phyloP scores from a whole-genome alignment of 306 rosid species.

The Alnus glutinosa region DNA sequence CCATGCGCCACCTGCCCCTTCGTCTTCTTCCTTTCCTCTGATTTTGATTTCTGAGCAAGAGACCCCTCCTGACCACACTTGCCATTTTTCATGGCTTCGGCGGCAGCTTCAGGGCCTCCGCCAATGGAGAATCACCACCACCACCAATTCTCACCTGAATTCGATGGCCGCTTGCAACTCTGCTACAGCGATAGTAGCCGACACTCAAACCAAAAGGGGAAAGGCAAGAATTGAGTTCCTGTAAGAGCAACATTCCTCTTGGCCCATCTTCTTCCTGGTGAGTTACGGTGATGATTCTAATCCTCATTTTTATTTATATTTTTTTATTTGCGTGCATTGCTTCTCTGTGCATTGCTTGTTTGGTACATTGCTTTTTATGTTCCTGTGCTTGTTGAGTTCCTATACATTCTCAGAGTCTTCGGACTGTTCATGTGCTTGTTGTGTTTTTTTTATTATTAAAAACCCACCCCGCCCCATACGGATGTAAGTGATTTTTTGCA shows the following conservation, averaged over 20 bases:
- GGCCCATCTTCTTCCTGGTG: constrained; percentile 51
- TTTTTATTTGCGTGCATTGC: not conserved
- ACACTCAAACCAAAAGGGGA: constrained; percentile 76
- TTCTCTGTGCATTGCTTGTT: constrained; percentile 13
- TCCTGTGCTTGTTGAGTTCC: no score
- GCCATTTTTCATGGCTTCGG: constrained; percentile 58
- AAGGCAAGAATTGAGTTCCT: constrained; percentile 62
- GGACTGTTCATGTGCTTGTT: no score
- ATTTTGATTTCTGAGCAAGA: no score
- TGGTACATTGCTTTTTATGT: not conserved
- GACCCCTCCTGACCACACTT: constrained; percentile 39
- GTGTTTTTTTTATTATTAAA: no score
- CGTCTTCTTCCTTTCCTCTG: no score
- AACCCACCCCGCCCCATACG: no score
- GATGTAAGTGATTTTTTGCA: no score
- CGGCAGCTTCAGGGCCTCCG: constrained; percentile 39
- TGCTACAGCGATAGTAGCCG: constrained; percentile 65
- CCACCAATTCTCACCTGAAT: constrained; percentile 64
- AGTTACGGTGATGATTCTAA: not conserved
- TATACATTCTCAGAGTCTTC: no score
- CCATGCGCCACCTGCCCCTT: no score
- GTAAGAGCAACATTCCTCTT: constrained; percentile 16
- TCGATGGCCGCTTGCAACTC: constrained; percentile 71
- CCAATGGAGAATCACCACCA: constrained; percentile 65
- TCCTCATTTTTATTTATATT: not conserved